These are phyloP conservation scores for Eucalyptus grandis DNA, from an alignment of 345 rosid genomes.

Conservation along the genomic window DNA sequence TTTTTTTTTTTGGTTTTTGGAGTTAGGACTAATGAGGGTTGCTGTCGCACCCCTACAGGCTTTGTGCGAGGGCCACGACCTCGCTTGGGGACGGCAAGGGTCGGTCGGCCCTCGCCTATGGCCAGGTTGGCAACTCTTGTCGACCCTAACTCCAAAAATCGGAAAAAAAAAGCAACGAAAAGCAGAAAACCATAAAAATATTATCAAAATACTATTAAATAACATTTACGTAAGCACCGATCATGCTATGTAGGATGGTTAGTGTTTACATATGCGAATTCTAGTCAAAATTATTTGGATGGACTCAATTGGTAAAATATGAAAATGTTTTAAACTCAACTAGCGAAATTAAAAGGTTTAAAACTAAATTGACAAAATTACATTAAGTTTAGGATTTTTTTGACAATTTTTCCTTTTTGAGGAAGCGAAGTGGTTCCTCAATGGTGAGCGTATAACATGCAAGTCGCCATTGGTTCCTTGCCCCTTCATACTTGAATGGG, in stretches of 20 bases:
- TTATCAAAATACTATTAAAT: too few species aligned
- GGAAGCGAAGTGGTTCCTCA: not conserved
- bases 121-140: too few species aligned
- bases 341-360: rapidly evolving
- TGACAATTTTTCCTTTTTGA: too few species aligned
- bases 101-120: rapidly evolving
- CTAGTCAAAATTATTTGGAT: too few species aligned
- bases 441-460: not conserved
- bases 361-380: too few species aligned
- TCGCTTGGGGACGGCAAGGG: too few species aligned
- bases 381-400: too few species aligned
- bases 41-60: rapidly evolving
- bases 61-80: rapidly evolving
- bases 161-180: too few species aligned
- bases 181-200: too few species aligned
- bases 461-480: not conserved
- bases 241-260: rapidly evolving
- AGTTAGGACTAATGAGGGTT: too few species aligned
- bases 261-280: rapidly evolving
- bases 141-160: rapidly evolving
- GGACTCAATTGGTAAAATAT: rapidly evolving
- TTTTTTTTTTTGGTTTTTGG: too few species aligned
- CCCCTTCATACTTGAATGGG: not conserved
- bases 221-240: rapidly evolving
- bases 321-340: rapidly evolving